These are phyloP conservation scores for Lolium multiflorum DNA, from an alignment of 176 grass and related monocot species.

Conservation along the genomic window DNA sequence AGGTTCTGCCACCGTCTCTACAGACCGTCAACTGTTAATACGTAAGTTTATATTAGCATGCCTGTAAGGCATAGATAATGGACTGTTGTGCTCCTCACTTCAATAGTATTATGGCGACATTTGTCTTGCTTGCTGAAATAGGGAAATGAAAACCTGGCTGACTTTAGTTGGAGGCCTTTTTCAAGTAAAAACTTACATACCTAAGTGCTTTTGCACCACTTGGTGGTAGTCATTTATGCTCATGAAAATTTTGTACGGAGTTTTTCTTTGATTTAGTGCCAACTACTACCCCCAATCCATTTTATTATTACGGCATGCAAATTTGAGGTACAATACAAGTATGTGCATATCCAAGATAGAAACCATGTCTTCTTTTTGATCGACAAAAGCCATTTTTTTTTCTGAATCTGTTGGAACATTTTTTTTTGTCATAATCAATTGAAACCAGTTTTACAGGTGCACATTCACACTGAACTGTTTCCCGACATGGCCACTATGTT, in stretches of 20 bases:
- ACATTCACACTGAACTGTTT: slow-evolving; percentile 17
- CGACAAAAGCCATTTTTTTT: background rate
- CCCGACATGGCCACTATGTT: background rate
- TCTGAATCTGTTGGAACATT: background rate
- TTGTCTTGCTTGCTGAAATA: slow-evolving; percentile 20
- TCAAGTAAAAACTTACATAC: background rate
- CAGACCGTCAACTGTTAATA: slow-evolving; percentile 82
- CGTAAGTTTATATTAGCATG: slow-evolving; percentile 59
- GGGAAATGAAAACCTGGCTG: background rate
- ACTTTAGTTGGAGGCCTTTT: slow-evolving; percentile 29
- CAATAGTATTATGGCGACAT: background rate
- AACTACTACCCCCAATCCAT: background rate
- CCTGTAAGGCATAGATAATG: slow-evolving; percentile 5
- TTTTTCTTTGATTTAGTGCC: slow-evolving; percentile 22
- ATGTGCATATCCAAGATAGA: background rate
- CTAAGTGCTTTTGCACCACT: background rate
- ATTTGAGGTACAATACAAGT: background rate
- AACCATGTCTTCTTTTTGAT: background rate
- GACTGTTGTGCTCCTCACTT: background rate
- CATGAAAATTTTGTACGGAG: background rate
- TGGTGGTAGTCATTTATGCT: background rate
- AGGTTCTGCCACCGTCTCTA: slow-evolving; percentile 76
- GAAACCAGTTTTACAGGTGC: background rate
- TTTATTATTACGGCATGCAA: background rate
- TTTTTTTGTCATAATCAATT: background rate